Conservation (phyloP, 2,329 filamentous ascomycete species). For the Fusarium phyllophilum region DNA sequence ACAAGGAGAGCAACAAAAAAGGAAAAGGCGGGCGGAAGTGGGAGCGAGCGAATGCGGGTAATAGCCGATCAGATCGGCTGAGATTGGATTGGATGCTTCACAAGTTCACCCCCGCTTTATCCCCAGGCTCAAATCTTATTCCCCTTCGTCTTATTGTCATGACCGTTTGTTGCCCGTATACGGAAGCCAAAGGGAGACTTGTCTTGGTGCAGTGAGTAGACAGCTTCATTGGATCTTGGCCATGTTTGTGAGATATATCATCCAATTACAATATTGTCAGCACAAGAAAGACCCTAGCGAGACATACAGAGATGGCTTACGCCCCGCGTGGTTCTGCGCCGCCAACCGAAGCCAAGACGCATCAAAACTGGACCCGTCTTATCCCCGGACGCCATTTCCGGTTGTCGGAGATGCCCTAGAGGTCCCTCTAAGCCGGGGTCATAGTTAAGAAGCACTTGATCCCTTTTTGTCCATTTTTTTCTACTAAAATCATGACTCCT, state of each 20-base stretch:
- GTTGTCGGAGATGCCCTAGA: slow-evolving; percentile 20
- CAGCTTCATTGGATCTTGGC: not conserved
- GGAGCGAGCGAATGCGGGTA: slow-evolving; percentile 6
- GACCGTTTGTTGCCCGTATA: not conserved
- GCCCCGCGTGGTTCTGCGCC: slow-evolving; percentile 20
- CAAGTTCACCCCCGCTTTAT: slow-evolving; percentile 24
- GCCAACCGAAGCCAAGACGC: slow-evolving; percentile 32
- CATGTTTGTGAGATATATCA: not conserved
- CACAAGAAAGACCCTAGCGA: not conserved
- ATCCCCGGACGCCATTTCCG: slow-evolving; percentile 39
- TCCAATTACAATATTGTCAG: not conserved
- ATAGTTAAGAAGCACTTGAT: slow-evolving; percentile 19
- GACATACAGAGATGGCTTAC: slow-evolving; percentile 5
- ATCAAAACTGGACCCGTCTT: slow-evolving; percentile 23
- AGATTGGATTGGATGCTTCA: slow-evolving; percentile 8
- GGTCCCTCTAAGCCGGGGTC: slow-evolving; percentile 23
- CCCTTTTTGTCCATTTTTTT: slow-evolving; percentile 23
- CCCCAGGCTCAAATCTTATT: slow-evolving; percentile 14
- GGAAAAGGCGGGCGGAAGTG: slow-evolving; percentile 1
- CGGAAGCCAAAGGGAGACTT: slow-evolving; percentile 19
- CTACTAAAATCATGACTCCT: slow-evolving; percentile 11
- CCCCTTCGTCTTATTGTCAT: not conserved
- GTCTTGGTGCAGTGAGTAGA: no score
- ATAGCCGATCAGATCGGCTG: slow-evolving; percentile 21
- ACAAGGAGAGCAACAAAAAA: not conserved